Evolutionary conservation across 257 asterid genomes (phyloP), one percentile per base, ranked within the genome.

Genomic region (Scutellaria minor): DNA sequence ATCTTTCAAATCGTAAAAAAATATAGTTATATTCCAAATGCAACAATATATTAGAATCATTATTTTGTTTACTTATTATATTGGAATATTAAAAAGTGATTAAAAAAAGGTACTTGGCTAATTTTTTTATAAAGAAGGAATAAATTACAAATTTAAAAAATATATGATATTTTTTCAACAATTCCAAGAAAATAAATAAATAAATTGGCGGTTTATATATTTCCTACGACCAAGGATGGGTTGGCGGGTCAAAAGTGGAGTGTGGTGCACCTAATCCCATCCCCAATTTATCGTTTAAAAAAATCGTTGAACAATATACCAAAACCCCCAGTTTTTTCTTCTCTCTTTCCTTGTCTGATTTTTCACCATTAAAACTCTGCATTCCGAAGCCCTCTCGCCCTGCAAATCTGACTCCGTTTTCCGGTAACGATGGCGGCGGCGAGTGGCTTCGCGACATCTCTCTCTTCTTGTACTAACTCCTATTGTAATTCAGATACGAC

Each of bases 401-500:
- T 45, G 50, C 67, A 41, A 71, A 57, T 13, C 55, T 51, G 37
- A 52, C 77, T 74, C 66, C 68, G 18, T 67, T 79, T 35, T 69
- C 67, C 68, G 68, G 65, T 37, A 41, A n/a, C 73, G 65, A 80
- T 82, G 87, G 86, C 86, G 83, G 85, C 81, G 82, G 79, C 75
- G 82, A 63, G 75, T 75, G 83, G 79, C 74, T 81, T 81, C 79
- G 69, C 58, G 59, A 37, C 66, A 42, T 77, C 80, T 60, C 4
- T 54, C 53, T 63, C 82, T 35, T 63, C 78, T 14, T n/a, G n/a
- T n/a, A 31, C 53, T 8, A 42, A 48, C 68, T 56, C 61, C 20
- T 22, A 42, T 22, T 7, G 1, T 27, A 4, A 55, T 72, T 56
- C 45, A 2, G 78, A 55, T 10, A 39, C 57, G 60, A 8, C 56